Base-by-base conservation (phyloP, 495 filamentous ascomycete genomes). In the Penicillium cinerascens region DNA sequence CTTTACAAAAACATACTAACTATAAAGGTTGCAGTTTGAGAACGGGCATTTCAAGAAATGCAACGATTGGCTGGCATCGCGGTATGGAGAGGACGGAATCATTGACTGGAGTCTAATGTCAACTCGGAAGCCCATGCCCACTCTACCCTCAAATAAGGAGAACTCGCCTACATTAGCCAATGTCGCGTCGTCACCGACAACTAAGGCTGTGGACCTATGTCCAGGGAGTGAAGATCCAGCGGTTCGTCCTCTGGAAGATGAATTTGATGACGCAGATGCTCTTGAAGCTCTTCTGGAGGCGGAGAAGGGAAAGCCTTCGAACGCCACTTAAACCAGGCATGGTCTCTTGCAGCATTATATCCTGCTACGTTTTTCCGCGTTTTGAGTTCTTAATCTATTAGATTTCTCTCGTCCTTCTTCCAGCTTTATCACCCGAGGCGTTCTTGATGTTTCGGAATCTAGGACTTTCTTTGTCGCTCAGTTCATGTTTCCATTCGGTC, bases 21-120 rank as follows among this genome's bases (percentile, higher is more conserved):
- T 13, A 13, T 13, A 10, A 15, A 13, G 22, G 22, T 29, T 46
- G 1, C 29, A 87, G 84, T 91, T 93, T 60, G 80, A 85, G 44
- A 92, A 90, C 54, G 84, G 84, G 0, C 95, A 97, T 71, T 98
- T 96, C 67, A 84, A 78, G 58, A 83, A 84, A 70, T 86, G 89
- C 49, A 97, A 98, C 63, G 87, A 91, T 59, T 98, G 93, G 92
- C 74, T 98, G 27, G 75, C 76, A 47, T 58, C 74, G 54, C 72
- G 85, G 46, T 96, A 97, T 70, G 93, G 95, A 1, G 75, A 77
- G 27, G 86, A 83, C 5, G 83, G 79, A n/a, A 77, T 79, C 58
- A 91, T 98, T 63, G 84, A 97, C 66, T 98, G 93, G 93, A 82
- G 84, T 68, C 66, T 98, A 53, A 77, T 80, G 3, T 58, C 72